These are phyloP conservation scores for Astraeus odoratus DNA, from an alignment of 768 basidiomycete genomes.

Conservation along the genomic window DNA sequence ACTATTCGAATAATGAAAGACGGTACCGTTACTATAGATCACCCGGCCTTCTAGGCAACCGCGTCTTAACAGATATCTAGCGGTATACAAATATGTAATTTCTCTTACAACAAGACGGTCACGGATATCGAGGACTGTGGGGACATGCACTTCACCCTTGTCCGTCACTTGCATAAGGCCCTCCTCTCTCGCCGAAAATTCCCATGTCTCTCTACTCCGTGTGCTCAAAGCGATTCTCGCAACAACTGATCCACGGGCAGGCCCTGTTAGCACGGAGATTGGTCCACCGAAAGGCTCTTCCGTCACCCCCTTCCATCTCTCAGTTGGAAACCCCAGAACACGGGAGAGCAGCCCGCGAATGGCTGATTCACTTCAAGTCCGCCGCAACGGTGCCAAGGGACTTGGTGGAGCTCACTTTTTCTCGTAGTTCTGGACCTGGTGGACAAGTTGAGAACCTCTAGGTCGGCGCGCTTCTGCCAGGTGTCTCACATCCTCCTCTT, in stretches of 20 bases:
- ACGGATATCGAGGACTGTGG: no score
- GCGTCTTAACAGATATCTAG: no score
- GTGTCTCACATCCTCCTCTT: background rate
- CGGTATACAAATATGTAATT: no score
- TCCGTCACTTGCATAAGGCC: no score
- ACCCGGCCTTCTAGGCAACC: no score
- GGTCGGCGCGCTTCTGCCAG: background rate
- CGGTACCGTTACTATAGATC: no score
- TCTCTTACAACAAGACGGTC: no score
- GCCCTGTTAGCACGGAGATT: background rate
- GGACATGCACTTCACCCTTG: no score
- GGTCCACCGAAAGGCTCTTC: background rate
- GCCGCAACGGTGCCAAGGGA: slow-evolving; percentile 38
- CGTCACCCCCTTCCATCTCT: background rate
- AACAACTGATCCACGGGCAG: background rate
- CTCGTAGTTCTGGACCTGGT: slow-evolving; percentile 79
- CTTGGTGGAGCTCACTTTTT: slow-evolving; percentile 58
- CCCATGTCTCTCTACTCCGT: background rate
- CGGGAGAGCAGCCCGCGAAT: slow-evolving; percentile 41
- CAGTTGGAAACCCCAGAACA: background rate
- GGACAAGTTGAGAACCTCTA: slow-evolving; percentile 56
- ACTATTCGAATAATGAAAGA: no score
- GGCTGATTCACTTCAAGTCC: slow-evolving; percentile 46
- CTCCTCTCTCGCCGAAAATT: no score
- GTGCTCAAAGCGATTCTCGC: background rate